Conservation (phyloP, 495 filamentous ascomycete genomes). For the Neurospora africana region DNA sequence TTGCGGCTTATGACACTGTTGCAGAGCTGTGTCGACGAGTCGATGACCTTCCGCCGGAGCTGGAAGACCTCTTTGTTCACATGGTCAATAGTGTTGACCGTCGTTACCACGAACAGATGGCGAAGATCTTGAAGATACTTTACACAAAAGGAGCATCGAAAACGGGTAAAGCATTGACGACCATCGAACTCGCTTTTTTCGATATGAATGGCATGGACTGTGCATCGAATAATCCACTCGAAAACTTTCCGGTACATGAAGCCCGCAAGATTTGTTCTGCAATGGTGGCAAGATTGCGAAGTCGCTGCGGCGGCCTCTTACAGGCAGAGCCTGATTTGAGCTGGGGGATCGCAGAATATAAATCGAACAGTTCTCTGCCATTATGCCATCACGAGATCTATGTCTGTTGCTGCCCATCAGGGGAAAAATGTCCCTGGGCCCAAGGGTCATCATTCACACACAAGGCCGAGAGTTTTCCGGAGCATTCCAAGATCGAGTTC, state of each 20-base stretch:
- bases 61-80: slow-evolving; percentile 18
- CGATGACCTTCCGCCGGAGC: slow-evolving; percentile 16
- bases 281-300: background rate
- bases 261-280: background rate
- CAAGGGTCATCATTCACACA: accelerated
- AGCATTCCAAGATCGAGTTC: background rate
- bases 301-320: background rate
- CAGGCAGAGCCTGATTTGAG: background rate
- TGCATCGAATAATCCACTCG: background rate
- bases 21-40: slow-evolving; percentile 12
- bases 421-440: background rate
- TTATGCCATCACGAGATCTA: no score
- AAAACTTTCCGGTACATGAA: background rate
- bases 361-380: no score
- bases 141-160: background rate
- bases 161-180: no score
- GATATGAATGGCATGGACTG: background rate
- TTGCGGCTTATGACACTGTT: slow-evolving; percentile 8
- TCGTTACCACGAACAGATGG: slow-evolving; percentile 1
- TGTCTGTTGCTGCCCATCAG: background rate
- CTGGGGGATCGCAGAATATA: no score
- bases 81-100: slow-evolving; percentile 10
- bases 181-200: background rate
- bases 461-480: background rate
- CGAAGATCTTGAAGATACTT: background rate